Evolutionary conservation across 257 asterid species (phyloP).

Genomic region (Solanum verrucosum): DNA sequence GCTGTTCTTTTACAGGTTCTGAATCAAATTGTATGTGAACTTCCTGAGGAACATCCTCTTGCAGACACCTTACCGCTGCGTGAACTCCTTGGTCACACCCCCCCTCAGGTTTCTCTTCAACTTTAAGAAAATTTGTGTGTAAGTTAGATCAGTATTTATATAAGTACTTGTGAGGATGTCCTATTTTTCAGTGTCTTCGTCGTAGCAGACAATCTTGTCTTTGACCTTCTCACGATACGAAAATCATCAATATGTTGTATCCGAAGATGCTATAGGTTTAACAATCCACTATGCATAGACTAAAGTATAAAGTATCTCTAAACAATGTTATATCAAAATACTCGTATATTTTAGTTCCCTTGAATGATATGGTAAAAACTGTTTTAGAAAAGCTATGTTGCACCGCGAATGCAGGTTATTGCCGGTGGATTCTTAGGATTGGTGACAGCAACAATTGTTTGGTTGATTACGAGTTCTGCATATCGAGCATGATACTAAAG

Average conservation of each 20-base stretch:
- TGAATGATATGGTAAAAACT: not conserved
- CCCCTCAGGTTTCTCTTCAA: slow-evolving; percentile 59
- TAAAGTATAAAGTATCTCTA: not conserved
- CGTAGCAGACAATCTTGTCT: not conserved
- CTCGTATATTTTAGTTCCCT: not conserved
- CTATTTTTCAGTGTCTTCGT: not conserved
- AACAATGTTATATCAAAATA: not conserved
- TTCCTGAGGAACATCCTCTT: slow-evolving; percentile 97
- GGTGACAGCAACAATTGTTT: slow-evolving; percentile 30
- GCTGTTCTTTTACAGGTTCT: slow-evolving; percentile 48
- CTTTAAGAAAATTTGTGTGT: not conserved
- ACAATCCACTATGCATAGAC: not conserved
- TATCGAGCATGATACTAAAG: slow-evolving; percentile 20
- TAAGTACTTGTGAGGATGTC: not conserved
- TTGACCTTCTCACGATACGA: not conserved
- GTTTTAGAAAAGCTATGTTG: not conserved
- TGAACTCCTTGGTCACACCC: slow-evolving; percentile 98
- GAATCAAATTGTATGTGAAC: slow-evolving; percentile 87
- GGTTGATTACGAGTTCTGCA: slow-evolving; percentile 25
- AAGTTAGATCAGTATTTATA: not conserved
- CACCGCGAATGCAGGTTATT: slow-evolving; percentile 44
- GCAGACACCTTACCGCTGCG: slow-evolving; percentile 83
- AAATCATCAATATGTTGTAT: not conserved
- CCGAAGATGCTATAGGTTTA: not conserved
- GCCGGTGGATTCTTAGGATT: slow-evolving; percentile 74